Evolutionary conservation across 2,329 filamentous ascomycete genomes (phyloP), one percentile per base, ranked within the genome.

Genomic region (Exophiala aquamarina): DNA sequence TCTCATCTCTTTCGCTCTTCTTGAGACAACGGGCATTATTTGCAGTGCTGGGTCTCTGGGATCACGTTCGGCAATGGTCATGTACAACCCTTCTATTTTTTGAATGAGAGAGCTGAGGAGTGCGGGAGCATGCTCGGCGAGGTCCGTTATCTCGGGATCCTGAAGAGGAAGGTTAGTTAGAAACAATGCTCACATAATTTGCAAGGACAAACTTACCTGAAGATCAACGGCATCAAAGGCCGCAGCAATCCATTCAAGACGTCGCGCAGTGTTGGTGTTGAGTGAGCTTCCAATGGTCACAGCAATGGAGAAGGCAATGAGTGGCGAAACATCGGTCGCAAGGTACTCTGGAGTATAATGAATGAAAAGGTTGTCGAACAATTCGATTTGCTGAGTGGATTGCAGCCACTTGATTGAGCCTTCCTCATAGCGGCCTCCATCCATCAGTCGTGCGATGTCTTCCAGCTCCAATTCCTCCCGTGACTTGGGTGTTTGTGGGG

Each of bases 361-460:
- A 17, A 79, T 71, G 59, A 85, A 84, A 41, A 83, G 70, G 20
- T 74, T 71, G 62, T 83, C 79, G 60, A 84, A 85, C n/a, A 85
- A 68, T 36, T 78, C 74, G 13, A 72, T 70, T 55, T 82, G 78
- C 45, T 77, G 75, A 23, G 67, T 63, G 4, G 81, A 84, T 68
- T 83, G 80, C 38, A 85, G 70, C 82, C 82, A 85, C 71, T 66
- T 72, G 32, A 75, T 63, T 3, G 70, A 70, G 18, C 65, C 72
- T 47, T 71, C 71, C 56, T 75, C 73, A 39, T 66, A 70, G 37
- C 60, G 63, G 17, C 66, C 64, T 6, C 65, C 58, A 6, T 62
- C 61, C 61, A 73, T 71, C 42, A 73, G 56, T 13, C 61, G 58
- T 15, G 61, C 55, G 38, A 75, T 71, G 34, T 72, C 69, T 4